Base-by-base conservation (phyloP, 2,329 filamentous ascomycete species). In the Clonostachys sp. region DNA sequence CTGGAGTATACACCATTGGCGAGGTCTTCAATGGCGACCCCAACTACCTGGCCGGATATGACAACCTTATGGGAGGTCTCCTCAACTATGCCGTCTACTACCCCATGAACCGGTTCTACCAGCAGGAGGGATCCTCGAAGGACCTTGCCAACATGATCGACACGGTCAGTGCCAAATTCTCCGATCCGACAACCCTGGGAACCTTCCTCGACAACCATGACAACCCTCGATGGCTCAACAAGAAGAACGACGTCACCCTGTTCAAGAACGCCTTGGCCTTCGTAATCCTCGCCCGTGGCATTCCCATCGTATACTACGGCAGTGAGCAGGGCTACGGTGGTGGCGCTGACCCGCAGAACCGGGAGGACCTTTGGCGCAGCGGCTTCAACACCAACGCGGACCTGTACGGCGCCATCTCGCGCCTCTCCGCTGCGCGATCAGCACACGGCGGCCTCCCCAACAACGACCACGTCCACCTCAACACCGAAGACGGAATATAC, bases 231-330 rank as follows among this genome's bases (percentile, higher is more conserved):
- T 81, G 80, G 59, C 60, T 76, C 18, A 73, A 65, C 51, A 60
- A 71, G 49, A 81, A 75, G 45, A 58, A 65, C 10, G 81, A 86
- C 56, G 60, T 73, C 8, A 63, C 77, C 3, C 70, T 83, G 3
- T 75, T 81, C 42, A 78, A 80, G 60, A 86, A 86, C 54, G 72
- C 78, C 6, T 68, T 86, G 39, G 72, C 80, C 0, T 85, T 80
- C 55, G 78, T 76, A n/a, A 73, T 86, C 33, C 72, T 86, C 16
- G 68, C 68, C 3, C 71, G 83, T 47, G 83, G 83, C 17, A 78
- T 86, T 38, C 81, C 82, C 2, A 80, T 84, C 47, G 71, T 86
- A 34, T 87, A 86, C 62, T 75, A 84, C 53, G 83, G 83, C 30
- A 79, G 83, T 51, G 83, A 86, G 61, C 83, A 86, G 56, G 78